Percentiles rank a stretch among this genome's conserved stretches.
phyloP scores from a whole-genome alignment of 768 basidiomycete genomes.

The Leccinum longicurvipes region DNA sequence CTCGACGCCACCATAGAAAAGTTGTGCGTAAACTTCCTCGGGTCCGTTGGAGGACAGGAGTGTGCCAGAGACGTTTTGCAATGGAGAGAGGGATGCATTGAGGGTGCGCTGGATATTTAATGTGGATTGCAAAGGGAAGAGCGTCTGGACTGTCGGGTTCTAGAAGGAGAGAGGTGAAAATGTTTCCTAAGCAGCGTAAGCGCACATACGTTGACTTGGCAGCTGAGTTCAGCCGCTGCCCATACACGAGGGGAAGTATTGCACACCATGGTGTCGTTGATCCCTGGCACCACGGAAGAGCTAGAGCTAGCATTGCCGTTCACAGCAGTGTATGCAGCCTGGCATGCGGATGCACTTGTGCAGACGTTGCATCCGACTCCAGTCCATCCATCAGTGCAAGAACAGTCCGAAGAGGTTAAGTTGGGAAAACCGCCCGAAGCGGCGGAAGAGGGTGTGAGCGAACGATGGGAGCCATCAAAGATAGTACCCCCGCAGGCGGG shows the following conservation, averaged over 20 bases:
- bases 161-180: constrained; percentile 27
- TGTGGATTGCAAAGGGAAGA: constrained; percentile 69
- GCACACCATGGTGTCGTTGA: constrained; percentile 70
- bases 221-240: constrained; percentile 81
- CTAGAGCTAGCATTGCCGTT: constrained; percentile 34
- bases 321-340: constrained; percentile 51
- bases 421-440: constrained; percentile 52
- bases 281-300: constrained; percentile 24
- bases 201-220: constrained; percentile 70
- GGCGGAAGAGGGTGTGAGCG: constrained; percentile 42
- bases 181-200: background rate
- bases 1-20: constrained; percentile 78
- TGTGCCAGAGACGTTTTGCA: constrained; percentile 32
- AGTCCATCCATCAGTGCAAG: constrained; percentile 71
- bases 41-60: constrained; percentile 47
- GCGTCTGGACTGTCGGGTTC: constrained; percentile 80
- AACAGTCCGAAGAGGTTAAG: constrained; percentile 62
- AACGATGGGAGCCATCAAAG: constrained; percentile 64
- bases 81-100: constrained; percentile 64
- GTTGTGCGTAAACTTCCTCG: constrained; percentile 59
- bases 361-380: constrained; percentile 84
- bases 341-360: constrained; percentile 61
- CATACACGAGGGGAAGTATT: constrained; percentile 68
- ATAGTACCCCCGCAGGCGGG: constrained; percentile 80
- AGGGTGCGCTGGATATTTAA: constrained; percentile 80